phyloP scores from a whole-genome alignment of 164 flowering plant genomes.

The Warburgia ugandensis region DNA sequence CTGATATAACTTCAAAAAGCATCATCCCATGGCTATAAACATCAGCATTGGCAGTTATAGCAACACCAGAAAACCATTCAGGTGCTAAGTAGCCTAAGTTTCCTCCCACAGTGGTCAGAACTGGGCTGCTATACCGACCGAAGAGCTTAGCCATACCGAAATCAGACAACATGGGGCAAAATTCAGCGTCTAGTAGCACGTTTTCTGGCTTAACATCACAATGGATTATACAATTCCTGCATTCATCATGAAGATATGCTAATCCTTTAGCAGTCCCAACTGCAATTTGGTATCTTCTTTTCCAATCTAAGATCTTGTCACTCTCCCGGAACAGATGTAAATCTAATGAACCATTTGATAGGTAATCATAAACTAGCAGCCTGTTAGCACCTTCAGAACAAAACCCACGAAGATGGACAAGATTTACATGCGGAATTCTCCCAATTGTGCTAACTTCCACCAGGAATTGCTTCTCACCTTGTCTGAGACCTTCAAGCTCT shows the following conservation, averaged over 20 bases:
- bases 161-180: conserved; percentile 34
- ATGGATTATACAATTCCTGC: conserved; percentile 34
- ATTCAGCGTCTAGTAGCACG: conserved; percentile 27
- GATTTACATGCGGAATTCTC: conserved; percentile 51
- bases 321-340: conserved; percentile 24
- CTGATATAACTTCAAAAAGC: conserved; percentile 34
- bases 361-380: conserved; percentile 49
- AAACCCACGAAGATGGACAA: conserved; percentile 47
- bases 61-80: conserved; percentile 35
- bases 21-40: conserved; percentile 41
- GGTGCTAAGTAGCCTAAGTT: conserved; percentile 42
- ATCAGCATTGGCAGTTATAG: conserved; percentile 36
- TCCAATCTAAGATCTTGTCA: conserved; percentile 19
- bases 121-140: conserved; percentile 33
- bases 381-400: conserved; percentile 38
- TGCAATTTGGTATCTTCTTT: conserved; percentile 26
- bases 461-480: conserved; percentile 53
- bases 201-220: conserved; percentile 39
- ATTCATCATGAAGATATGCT: conserved; percentile 30
- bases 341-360: conserved; percentile 45
- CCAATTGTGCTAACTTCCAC: conserved; percentile 67
- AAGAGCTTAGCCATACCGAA: conserved; percentile 34
- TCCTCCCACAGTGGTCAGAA: conserved; percentile 38
- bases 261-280: conserved; percentile 32
- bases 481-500: conserved; percentile 41